Percentiles rank a stretch among this genome's conserved stretches.
Conservation (phyloP, 2,329 filamentous ascomycete genomes). For the Aureobasidium leucospermi region DNA sequence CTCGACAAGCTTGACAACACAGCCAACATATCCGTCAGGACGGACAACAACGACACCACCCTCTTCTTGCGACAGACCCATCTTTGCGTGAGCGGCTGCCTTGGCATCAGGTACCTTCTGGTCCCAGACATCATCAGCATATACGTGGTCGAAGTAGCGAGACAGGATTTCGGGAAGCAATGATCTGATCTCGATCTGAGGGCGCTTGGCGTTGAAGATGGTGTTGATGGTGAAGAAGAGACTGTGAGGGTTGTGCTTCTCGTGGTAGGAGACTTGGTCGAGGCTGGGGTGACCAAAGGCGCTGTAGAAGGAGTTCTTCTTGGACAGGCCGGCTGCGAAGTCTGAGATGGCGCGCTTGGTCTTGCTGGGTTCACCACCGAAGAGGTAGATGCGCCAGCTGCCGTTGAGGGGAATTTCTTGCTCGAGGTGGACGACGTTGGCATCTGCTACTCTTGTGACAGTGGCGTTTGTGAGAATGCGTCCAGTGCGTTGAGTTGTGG, state of each 20-base stretch:
- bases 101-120: conserved; percentile 59
- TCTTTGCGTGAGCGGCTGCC: conserved; percentile 76
- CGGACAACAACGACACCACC: conserved; percentile 78
- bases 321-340: conserved; percentile 57
- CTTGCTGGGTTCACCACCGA: conserved; percentile 60
- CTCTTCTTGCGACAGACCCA: conserved; percentile 65
- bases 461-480: conserved; percentile 69
- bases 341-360: conserved; percentile 60
- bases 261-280: conserved; percentile 61
- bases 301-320: conserved; percentile 64
- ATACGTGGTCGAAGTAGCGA: conserved; percentile 74
- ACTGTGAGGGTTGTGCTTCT: conserved; percentile 78
- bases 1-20: conserved; percentile 65
- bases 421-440: conserved; percentile 83
- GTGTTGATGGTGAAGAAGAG: conserved; percentile 73
- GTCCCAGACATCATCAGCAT: conserved; percentile 77
- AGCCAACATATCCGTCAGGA: conserved; percentile 80
- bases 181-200: conserved; percentile 63
- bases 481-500: conserved; percentile 62
- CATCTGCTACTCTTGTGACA: conserved; percentile 79
- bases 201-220: conserved; percentile 61
- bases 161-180: conserved; percentile 64
- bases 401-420: conserved; percentile 86
- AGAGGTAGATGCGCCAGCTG: conserved; percentile 78
- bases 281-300: conserved; percentile 57